Conservation (phyloP, 305 asterid species). For the Ajuga reptans region DNA sequence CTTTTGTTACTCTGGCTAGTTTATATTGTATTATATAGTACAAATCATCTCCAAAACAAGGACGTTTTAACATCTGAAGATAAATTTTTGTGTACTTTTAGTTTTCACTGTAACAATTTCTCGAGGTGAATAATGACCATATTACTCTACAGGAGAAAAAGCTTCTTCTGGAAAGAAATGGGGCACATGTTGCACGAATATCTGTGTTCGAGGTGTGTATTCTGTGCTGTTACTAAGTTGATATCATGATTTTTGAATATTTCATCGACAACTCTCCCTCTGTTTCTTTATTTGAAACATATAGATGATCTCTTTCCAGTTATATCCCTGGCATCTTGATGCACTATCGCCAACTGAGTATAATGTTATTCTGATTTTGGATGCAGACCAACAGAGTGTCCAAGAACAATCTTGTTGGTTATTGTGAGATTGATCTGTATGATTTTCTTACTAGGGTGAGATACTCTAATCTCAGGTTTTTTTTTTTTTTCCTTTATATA, state of each 20-base stretch:
- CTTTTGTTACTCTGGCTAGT: neutral
- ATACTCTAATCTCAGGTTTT: neutral
- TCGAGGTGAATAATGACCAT: slow-evolving; percentile 9
- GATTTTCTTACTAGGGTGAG: slow-evolving; percentile 78
- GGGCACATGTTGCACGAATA: slow-evolving; percentile 80
- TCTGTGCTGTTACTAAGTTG: neutral
- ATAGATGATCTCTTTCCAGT: neutral
- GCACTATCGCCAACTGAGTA: slow-evolving; percentile 12
- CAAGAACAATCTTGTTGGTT: slow-evolving; percentile 78
- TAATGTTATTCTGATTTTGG: slow-evolving; percentile 19
- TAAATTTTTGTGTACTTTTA: neutral
- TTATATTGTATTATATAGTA: neutral
- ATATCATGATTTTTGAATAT: slow-evolving; percentile 13
- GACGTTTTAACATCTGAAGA: neutral
- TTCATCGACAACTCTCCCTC: neutral
- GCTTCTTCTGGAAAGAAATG: slow-evolving; percentile 78
- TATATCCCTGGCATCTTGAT: slow-evolving; percentile 5
- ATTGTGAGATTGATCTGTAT: slow-evolving; percentile 76
- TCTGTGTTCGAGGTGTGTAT: slow-evolving; percentile 79
- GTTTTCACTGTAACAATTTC: slow-evolving; percentile 7
- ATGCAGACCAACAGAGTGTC: slow-evolving; percentile 84
- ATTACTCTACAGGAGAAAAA: slow-evolving; percentile 62
- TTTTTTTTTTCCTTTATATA: slow-evolving; percentile 4
- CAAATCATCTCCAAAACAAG: neutral
- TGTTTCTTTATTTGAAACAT: neutral